These are phyloP conservation scores for Mycena olivaceomarginata DNA, from an alignment of 768 basidiomycete species.

Conservation along the genomic window DNA sequence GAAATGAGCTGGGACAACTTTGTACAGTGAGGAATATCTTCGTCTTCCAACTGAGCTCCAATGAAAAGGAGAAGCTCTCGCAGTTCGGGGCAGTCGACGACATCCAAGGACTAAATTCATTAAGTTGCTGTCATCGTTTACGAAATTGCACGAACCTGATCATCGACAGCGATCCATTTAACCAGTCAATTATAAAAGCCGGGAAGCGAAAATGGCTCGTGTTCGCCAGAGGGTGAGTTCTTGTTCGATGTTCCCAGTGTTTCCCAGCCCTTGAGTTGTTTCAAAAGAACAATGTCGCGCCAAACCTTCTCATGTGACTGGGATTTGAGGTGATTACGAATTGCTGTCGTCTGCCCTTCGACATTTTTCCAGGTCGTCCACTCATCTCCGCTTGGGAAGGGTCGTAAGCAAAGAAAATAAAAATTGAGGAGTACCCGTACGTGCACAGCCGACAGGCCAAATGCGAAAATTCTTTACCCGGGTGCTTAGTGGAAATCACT, in stretches of 20 bases:
- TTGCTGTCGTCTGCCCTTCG: not conserved
- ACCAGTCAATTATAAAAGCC: not conserved
- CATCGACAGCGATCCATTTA: conserved; percentile 18
- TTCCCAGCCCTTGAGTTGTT: not conserved
- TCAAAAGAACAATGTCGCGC: not conserved
- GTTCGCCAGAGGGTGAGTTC: not conserved
- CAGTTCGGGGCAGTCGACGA: conserved; percentile 1
- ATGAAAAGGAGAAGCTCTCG: conserved; percentile 1
- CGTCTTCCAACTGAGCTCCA: not conserved
- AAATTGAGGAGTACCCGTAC: not conserved
- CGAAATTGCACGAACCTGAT: conserved; percentile 1
- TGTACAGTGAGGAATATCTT: conserved; percentile 2
- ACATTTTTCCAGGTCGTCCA: not conserved
- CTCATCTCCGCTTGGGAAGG: not conserved
- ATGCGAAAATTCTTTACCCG: not conserved
- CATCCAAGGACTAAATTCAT: not conserved
- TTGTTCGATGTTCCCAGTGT: not conserved
- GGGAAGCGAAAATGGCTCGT: not conserved
- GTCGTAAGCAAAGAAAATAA: no score
- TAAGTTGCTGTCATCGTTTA: not conserved
- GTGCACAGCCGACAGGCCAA: not conserved
- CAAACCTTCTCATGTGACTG: not conserved
- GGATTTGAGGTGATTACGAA: not conserved
- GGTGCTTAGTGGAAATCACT: not conserved
- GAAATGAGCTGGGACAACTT: not conserved